A percentile compares a stretch with the other conserved stretches of the same genome.
phyloP scores from a whole-genome alignment of 805 yeast species.

The Lachancea meyersii region DNA sequence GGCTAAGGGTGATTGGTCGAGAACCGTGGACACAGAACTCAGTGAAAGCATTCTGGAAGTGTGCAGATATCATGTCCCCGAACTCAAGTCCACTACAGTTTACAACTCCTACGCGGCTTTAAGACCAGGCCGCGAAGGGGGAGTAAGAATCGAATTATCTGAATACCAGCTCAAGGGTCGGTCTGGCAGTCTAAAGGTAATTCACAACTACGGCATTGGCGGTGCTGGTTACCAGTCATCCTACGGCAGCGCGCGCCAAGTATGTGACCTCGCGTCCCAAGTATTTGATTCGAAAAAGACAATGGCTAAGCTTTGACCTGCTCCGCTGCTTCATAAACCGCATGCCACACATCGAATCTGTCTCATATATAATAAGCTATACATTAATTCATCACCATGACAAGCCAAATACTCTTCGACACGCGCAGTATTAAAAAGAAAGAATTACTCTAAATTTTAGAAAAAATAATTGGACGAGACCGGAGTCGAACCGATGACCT shows the following conservation, averaged over 20 bases:
- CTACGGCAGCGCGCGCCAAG: constrained; percentile 52
- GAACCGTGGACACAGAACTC: constrained; percentile 38
- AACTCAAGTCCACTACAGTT: constrained; percentile 14
- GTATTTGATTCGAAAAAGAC: constrained; percentile 19
- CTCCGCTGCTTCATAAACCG: too few relatives aligned
- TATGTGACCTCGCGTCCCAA: constrained; percentile 34
- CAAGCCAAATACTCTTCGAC: too few relatives aligned
- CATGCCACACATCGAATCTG: too few relatives aligned
- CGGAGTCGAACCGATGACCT: constrained; percentile 74
- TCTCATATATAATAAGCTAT: too few relatives aligned
- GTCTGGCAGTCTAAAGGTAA: constrained; percentile 27
- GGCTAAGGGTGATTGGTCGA: constrained; percentile 28
- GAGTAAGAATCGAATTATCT: constrained; percentile 47
- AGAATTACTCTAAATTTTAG: too few relatives aligned
- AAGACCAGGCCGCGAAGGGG: constrained; percentile 60
- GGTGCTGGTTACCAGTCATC: constrained; percentile 77
- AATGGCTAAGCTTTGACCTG: not conserved
- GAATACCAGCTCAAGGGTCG: constrained; percentile 15
- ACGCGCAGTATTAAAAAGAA: too few relatives aligned
- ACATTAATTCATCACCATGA: too few relatives aligned
- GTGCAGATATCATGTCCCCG: constrained; percentile 34
- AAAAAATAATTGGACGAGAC: constrained; percentile 50
- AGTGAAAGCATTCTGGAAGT: constrained; percentile 42
- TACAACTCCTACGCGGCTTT: constrained; percentile 39
- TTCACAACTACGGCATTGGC: constrained; percentile 67